Conservation (phyloP, 371 early-diverging fungal species). For the Chytridium lagenaria region DNA sequence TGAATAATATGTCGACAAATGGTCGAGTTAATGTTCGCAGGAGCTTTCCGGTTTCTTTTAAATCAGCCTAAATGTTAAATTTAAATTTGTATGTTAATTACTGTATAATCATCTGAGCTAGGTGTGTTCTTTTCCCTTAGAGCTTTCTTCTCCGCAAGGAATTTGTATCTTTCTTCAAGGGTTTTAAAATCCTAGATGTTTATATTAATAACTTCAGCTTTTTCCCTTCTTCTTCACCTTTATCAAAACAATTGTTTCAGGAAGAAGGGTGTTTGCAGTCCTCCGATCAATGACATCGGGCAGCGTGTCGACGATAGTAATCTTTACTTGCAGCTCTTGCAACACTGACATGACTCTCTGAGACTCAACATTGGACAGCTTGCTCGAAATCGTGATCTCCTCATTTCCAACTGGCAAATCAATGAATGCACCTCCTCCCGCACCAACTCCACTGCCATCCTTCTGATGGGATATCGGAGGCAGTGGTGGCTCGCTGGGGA, state of each 20-base stretch:
- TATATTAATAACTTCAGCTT: conserved; percentile 38
- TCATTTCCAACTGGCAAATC: neutral
- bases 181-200: conserved; percentile 41
- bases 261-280: conserved; percentile 41
- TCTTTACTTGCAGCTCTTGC: conserved; percentile 54
- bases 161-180: conserved; percentile 45
- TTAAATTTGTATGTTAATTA: too few species aligned
- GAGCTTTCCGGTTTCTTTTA: conserved; percentile 42
- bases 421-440: too few species aligned
- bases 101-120: conserved; percentile 14
- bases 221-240: conserved; percentile 30
- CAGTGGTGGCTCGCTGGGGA: neutral
- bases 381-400: conserved; percentile 27
- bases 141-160: conserved; percentile 31
- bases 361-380: conserved; percentile 58
- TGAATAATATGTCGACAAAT: conserved; percentile 47
- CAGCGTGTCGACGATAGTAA: conserved; percentile 47
- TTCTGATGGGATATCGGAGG: neutral
- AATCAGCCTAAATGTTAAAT: too few species aligned
- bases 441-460: neutral
- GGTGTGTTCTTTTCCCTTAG: conserved; percentile 21
- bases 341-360: conserved; percentile 62
- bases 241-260: conserved; percentile 49
- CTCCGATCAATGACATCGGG: conserved; percentile 53
- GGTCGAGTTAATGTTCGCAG: conserved; percentile 47